Evolutionary conservation across 73 alveolate genomes (phyloP), one percentile per base, ranked within the genome.

Genomic region (Paramecium bursaria): DNA sequence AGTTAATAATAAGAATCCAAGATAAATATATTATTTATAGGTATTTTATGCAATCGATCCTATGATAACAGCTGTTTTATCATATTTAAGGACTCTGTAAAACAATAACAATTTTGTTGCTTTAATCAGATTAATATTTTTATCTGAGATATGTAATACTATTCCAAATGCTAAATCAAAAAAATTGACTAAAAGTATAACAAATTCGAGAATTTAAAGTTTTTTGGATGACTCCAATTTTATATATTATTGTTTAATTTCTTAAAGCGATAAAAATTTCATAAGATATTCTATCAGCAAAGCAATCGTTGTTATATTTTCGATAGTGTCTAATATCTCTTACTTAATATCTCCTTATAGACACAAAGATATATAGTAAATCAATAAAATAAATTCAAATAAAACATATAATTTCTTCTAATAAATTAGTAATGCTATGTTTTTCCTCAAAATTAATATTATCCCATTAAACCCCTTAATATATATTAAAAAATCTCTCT

Each of bases 21-120:
- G 27, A 67, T 67, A 67, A 1, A 67, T 67, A 42, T 67, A 67
- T 67, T 67, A 67, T 21, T 67, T 67, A 42, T 39, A 67, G 33
- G 82, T 67, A 21, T 47, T 67, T 17, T 42, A 25, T 0, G 82
- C 82, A 30, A 67, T 67, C 42, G 21, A 35, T n/a, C 82, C 82
- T 33, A 67, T 67, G 15, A 67, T 10, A 0, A 35, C 82, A 13
- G 82, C 82, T 35, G 35, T 67, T 67, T 46, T 67, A 19, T 25
- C 44, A 42, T 67, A 67, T 67, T 67, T 67, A 39, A 67, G 44
- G 11, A 53, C 33, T 67, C 82, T 67, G 21, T 39, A 47, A 67
- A 67, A 67, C 11, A 67, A 1, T 0, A 67, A 15, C 2, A 31
- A 39, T 21, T 67, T 67, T 3, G 82, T 67, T 0, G 50, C 82